A percentile compares a stretch with the other conserved stretches of the same genome.
Conservation (phyloP, 306 rosid species). For the Sophora flavescens region DNA sequence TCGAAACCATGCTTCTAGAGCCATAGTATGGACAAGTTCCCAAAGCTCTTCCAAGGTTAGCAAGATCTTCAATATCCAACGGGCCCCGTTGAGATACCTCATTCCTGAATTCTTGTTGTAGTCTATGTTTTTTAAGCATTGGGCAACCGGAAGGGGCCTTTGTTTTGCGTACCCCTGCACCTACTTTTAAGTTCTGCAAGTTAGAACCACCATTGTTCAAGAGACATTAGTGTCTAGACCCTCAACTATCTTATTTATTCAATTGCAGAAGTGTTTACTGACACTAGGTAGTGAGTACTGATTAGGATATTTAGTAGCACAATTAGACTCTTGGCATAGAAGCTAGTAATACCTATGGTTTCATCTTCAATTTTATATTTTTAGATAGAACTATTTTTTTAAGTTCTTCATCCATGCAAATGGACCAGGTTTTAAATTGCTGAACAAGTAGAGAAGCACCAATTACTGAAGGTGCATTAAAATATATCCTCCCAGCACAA, state of each 20-base stretch:
- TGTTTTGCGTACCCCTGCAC: conserved; percentile 64
- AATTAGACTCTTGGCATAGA: conserved; percentile 30
- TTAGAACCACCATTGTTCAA: conserved; percentile 44
- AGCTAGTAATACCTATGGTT: conserved; percentile 9
- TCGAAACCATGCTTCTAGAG: conserved; percentile 80
- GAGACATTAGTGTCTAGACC: conserved; percentile 28
- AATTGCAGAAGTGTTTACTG: conserved; percentile 11
- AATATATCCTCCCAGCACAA: conserved; percentile 28
- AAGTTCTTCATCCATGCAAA: conserved; percentile 28
- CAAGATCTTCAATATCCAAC: conserved; percentile 96
- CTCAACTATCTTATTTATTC: conserved; percentile 14
- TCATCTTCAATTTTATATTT: conserved; percentile 30
- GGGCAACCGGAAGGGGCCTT: conserved; percentile 90
- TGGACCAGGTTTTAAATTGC: conserved; percentile 22
- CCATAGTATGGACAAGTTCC: conserved; percentile 96
- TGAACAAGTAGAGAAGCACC: conserved; percentile 20
- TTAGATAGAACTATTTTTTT: conserved; percentile 6
- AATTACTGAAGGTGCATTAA: conserved; percentile 32
- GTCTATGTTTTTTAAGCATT: conserved; percentile 80
- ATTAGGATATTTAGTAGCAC: conserved; percentile 17
- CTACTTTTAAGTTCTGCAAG: conserved; percentile 71
- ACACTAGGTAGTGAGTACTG: conserved; percentile 29
- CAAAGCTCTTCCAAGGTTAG: conserved; percentile 77
- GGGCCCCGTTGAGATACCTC: conserved; percentile 78
- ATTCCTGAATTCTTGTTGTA: conserved; percentile 70